Evolutionary conservation across 2,329 filamentous ascomycete genomes (phyloP), one percentile per base, ranked within the genome.

Genomic region (Mycosphaerella sp.): DNA sequence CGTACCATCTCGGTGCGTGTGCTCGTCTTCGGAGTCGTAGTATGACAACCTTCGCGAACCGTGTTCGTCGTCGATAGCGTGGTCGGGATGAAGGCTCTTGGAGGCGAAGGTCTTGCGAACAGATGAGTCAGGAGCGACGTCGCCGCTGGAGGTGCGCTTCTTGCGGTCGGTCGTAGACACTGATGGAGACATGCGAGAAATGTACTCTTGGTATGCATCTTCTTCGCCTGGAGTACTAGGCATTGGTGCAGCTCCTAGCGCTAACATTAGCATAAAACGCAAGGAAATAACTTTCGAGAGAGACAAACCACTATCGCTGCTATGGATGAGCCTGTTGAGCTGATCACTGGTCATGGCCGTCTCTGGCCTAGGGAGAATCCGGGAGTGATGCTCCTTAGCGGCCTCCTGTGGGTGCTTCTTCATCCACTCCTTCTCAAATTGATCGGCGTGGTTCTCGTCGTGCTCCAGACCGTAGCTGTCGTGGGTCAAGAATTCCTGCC

Each of bases 381-480:
- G 27, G 37, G 78, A 81, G 58, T 82, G 79, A 65, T 90, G 87
- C 69, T 91, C 88, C 86, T 71, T 90, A 84, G 66, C 85, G 27
- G 85, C 75, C 59, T 80, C 79, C 40, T 96, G 87, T 0, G 91
- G 91, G 64, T 95, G 89, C 71, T 93, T 96, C 63, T 89, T 82
- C 65, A 93, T 94, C 79, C 95, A 96, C 21, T 87, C 86, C 72
- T 87, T 87, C 63, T 95, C 89, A 36, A 97, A 87, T 66, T 85
- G 88, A 71, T 94, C 87, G 50, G 82, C 80, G 2, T 85, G 77
- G 14, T 80, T 77, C 21, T 87, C 76, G 47, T 89, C 89, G 64
- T 96, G 91, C 40, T 90, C 90, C 49, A 95, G 80, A 55, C 91
- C 90, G 64, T 97, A 97, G 73, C 89, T 95, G 52, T 89, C 91